Evolutionary conservation across 108 stramenopile genomes (phyloP).

Genomic region (Conticribra guillardii): DNA sequence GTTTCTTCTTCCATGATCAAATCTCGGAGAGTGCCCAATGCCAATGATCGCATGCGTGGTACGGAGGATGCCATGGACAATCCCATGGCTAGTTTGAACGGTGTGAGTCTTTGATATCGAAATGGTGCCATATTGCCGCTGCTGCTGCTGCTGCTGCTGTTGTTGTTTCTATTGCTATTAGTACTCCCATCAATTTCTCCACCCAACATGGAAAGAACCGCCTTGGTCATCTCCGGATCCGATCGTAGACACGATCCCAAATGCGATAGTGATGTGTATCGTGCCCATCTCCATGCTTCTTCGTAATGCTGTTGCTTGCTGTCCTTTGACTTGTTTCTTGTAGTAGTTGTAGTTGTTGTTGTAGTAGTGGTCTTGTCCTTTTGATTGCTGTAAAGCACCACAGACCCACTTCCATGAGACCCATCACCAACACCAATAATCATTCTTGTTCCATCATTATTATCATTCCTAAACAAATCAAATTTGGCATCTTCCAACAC

Average conservation of each 20-base stretch:
- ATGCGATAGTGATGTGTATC: conserved; percentile 45
- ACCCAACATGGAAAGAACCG: conserved; percentile 39
- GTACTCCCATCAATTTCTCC: conserved; percentile 15
- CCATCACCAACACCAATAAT: conserved; percentile 11
- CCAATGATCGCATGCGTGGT: conserved; percentile 36
- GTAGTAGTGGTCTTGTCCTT: too few species aligned
- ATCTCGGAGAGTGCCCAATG: conserved; percentile 37
- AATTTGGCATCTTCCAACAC: conserved; percentile 22
- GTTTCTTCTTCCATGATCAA: conserved; percentile 52
- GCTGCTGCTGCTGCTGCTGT: not conserved
- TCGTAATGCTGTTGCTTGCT: not conserved
- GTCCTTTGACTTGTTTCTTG: too few species aligned
- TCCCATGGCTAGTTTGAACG: conserved; percentile 49
- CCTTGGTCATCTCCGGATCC: conserved; percentile 49
- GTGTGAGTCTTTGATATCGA: conserved; percentile 49
- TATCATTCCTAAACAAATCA: not conserved
- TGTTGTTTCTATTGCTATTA: not conserved
- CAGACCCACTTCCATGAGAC: too few species aligned
- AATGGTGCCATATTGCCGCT: conserved; percentile 24
- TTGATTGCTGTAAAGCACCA: too few species aligned
- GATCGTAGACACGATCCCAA: conserved; percentile 33
- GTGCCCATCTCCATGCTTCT: conserved; percentile 45
- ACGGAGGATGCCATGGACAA: conserved; percentile 48
- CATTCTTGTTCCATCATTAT: not conserved
- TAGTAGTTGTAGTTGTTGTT: too few species aligned